A percentile compares a stretch with the other conserved stretches of the same genome.
Evolutionary conservation across 345 rosid species (phyloP).

Genomic region (Salix viminalis): DNA sequence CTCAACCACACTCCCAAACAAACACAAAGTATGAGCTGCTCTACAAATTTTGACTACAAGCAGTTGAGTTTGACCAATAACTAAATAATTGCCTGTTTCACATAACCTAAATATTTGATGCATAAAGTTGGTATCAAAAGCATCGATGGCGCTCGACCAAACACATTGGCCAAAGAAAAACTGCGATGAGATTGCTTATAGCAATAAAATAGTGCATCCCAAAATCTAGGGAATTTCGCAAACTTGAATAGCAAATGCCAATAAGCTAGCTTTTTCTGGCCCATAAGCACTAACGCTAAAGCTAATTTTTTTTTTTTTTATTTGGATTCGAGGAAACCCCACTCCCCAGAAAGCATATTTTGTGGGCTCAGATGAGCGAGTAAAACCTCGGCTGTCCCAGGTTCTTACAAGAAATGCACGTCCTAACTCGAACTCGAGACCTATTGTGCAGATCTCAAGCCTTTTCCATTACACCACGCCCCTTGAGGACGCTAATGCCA

Average conservation of each 20-base stretch:
- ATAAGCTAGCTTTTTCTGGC: neutral
- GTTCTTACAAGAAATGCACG: too few species aligned
- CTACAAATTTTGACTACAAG: neutral
- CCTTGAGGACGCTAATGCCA: too few species aligned
- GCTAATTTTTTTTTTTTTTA: too few species aligned
- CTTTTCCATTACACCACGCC: accelerated
- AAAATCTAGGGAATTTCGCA: neutral
- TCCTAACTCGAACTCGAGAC: too few species aligned
- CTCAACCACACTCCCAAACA: too few species aligned
- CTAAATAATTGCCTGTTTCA: neutral
- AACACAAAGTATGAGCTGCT: too few species aligned
- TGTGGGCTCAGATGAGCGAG: too few species aligned
- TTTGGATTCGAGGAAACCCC: too few species aligned
- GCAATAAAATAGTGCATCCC: neutral
- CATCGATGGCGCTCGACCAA: neutral
- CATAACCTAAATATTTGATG: too few species aligned
- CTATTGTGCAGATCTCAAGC: too few species aligned
- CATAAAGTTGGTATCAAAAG: neutral
- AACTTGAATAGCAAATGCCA: neutral
- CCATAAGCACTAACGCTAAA: too few species aligned
- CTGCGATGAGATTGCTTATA: neutral
- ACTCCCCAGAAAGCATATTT: too few species aligned
- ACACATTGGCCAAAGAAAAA: neutral
- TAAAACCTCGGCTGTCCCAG: accelerated
- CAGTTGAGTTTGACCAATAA: neutral